phyloP scores from a whole-genome alignment of 2,329 filamentous ascomycete species.

The Phymatotrichopsis omnivora region DNA sequence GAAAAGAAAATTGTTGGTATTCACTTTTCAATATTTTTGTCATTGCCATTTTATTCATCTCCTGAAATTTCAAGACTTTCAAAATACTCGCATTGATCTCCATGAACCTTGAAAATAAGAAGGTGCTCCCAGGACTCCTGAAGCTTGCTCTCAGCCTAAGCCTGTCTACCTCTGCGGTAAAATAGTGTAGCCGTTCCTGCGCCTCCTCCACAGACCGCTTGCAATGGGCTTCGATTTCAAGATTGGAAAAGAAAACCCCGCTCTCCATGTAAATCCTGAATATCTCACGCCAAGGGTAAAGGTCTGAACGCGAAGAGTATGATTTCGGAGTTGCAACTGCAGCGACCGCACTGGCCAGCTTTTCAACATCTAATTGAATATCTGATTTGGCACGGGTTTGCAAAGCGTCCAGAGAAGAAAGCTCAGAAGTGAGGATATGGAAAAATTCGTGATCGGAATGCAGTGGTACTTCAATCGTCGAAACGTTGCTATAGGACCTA shows the following conservation, averaged over 20 bases:
- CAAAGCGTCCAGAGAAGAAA: conserved; percentile 57
- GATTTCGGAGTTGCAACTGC: conserved; percentile 54
- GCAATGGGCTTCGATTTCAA: conserved; percentile 56
- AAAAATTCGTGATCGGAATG: conserved; percentile 74
- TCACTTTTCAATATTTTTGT: conserved; percentile 75
- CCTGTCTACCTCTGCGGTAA: conserved; percentile 56
- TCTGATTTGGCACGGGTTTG: conserved; percentile 55
- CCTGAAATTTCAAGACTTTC: conserved; percentile 72
- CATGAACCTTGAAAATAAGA: conserved; percentile 59
- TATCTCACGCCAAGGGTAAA: conserved; percentile 67
- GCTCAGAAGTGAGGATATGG: conserved; percentile 59
- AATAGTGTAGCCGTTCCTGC: conserved; percentile 57
- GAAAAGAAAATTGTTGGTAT: conserved; percentile 30
- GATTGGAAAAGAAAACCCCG: conserved; percentile 70
- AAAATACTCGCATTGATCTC: conserved; percentile 64
- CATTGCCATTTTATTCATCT: conserved; percentile 69
- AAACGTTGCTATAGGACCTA: neutral
- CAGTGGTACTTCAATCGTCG: conserved; percentile 59
- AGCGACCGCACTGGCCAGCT: conserved; percentile 55
- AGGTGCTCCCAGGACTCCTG: conserved; percentile 54
- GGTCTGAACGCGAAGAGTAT: conserved; percentile 50
- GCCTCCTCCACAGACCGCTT: conserved; percentile 56
- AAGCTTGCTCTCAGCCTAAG: conserved; percentile 51
- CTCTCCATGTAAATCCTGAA: conserved; percentile 74
- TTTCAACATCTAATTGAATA: conserved; percentile 53